phyloP scores from a whole-genome alignment of 805 yeast species.

The Candida ovalis region DNA sequence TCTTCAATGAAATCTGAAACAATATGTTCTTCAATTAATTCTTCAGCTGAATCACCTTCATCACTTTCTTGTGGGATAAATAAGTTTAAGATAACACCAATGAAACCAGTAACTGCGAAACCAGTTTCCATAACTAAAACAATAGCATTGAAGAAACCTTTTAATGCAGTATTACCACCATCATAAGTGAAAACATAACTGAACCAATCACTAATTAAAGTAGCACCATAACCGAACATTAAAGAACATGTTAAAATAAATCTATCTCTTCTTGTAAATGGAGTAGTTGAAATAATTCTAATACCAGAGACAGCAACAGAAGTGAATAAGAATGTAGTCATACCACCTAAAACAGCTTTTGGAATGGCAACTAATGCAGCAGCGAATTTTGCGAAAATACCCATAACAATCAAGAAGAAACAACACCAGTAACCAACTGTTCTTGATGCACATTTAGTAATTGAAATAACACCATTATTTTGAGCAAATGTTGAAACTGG shows the following conservation, averaged over 20 bases:
- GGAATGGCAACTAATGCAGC: slow-evolving; percentile 88
- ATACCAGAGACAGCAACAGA: slow-evolving; percentile 59
- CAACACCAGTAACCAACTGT: slow-evolving; percentile 53
- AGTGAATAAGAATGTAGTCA: slow-evolving; percentile 59
- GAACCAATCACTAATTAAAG: slow-evolving; percentile 46
- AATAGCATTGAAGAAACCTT: slow-evolving; percentile 51
- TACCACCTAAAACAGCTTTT: slow-evolving; percentile 77
- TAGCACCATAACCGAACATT: slow-evolving; percentile 50
- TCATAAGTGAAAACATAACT: slow-evolving; percentile 44
- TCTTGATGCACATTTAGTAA: slow-evolving; percentile 89
- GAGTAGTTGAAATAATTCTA: slow-evolving; percentile 49
- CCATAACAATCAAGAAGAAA: slow-evolving; percentile 78
- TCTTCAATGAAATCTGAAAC: slow-evolving; percentile 11
- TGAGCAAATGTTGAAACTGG: slow-evolving; percentile 93
- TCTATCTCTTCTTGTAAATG: slow-evolving; percentile 55
- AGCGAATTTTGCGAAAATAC: slow-evolving; percentile 80
- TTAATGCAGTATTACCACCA: slow-evolving; percentile 40
- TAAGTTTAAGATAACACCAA: slow-evolving; percentile 48
- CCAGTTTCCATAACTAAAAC: slow-evolving; percentile 55
- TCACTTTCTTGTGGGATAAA: slow-evolving; percentile 47
- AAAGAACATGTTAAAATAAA: slow-evolving; percentile 49
- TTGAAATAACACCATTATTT: slow-evolving; percentile 90
- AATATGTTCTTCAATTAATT: slow-evolving; percentile 34
- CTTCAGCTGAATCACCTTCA: slow-evolving; percentile 40
- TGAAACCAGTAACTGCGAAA: slow-evolving; percentile 51